A percentile compares a stretch with the other conserved stretches of the same genome.
Evolutionary conservation across 225 moss, liverwort and hornwort species (phyloP).

Genomic region (Anthoceros angustus): DNA sequence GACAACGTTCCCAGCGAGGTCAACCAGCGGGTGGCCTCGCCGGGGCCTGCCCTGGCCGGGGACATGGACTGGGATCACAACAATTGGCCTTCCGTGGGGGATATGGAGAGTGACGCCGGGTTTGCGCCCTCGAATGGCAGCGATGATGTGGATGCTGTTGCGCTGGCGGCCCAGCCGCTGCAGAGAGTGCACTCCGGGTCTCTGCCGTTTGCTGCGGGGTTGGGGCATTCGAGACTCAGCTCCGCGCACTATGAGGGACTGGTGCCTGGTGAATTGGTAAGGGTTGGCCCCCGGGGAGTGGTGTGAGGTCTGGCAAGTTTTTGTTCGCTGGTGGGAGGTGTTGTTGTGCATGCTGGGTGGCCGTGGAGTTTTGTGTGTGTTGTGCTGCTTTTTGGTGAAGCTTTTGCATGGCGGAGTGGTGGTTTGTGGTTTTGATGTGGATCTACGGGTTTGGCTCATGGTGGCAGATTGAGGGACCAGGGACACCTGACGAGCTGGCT

Average conservation of each 20-base stretch:
- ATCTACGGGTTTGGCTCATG: too few species aligned
- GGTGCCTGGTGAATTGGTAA: neutral
- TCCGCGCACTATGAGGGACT: slow-evolving; percentile 19
- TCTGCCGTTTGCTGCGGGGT: neutral
- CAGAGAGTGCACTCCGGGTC: neutral
- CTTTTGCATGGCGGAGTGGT: too few species aligned
- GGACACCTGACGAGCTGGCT: slow-evolving; percentile 58
- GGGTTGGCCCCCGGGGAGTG: neutral
- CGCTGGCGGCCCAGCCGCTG: neutral
- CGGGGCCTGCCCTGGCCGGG: neutral
- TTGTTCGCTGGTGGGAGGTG: slow-evolving; percentile 11
- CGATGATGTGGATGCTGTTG: neutral
- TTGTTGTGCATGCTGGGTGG: too few species aligned
- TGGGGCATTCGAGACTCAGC: neutral
- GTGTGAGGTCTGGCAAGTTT: slow-evolving; percentile 19
- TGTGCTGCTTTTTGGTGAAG: too few species aligned
- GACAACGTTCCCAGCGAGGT: slow-evolving; percentile 27
- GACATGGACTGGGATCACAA: neutral
- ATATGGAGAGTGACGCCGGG: neutral
- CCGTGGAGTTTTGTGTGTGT: too few species aligned
- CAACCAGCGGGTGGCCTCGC: neutral
- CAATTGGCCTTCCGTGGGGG: neutral
- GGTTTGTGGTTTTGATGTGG: slow-evolving; percentile 8
- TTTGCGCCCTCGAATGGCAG: neutral
- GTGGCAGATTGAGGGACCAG: slow-evolving; percentile 96